Evolutionary conservation across 306 rosid species (phyloP).

Genomic region (Bauhinia variegata): DNA sequence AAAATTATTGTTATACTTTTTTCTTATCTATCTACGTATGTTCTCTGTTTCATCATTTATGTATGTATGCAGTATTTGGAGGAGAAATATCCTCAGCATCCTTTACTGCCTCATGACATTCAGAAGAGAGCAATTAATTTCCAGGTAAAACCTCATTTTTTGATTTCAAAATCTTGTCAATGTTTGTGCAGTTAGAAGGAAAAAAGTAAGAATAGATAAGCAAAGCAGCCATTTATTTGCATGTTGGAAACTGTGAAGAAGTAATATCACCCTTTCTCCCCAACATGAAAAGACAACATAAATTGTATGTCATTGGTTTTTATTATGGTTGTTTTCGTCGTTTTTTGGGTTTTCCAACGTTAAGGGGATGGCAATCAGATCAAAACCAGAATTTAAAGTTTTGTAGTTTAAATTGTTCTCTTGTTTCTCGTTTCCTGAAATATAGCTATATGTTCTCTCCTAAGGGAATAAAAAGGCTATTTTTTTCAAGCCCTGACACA

Average conservation of each 20-base stretch:
- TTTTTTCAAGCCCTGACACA: slow-evolving; percentile 5
- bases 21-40: not conserved
- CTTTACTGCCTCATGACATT: slow-evolving; percentile 69
- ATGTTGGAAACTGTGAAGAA: not conserved
- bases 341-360: not conserved
- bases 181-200: not conserved
- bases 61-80: slow-evolving; percentile 64
- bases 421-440: slow-evolving; percentile 7
- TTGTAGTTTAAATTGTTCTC: not conserved
- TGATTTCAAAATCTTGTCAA: not conserved
- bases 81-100: slow-evolving; percentile 75
- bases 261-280: not conserved
- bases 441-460: not conserved
- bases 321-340: not conserved
- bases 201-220: not conserved
- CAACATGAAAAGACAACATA: not conserved
- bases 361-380: not conserved
- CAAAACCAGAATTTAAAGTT: not conserved
- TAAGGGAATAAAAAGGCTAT: not conserved
- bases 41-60: not conserved
- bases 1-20: not conserved
- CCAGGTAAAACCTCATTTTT: slow-evolving; percentile 53
- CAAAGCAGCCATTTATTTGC: not conserved
- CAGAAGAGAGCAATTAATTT: slow-evolving; percentile 64
- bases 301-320: not conserved